Evolutionary conservation across 306 rosid genomes (phyloP).

Genomic region (Dalbergia cochinchinensis): DNA sequence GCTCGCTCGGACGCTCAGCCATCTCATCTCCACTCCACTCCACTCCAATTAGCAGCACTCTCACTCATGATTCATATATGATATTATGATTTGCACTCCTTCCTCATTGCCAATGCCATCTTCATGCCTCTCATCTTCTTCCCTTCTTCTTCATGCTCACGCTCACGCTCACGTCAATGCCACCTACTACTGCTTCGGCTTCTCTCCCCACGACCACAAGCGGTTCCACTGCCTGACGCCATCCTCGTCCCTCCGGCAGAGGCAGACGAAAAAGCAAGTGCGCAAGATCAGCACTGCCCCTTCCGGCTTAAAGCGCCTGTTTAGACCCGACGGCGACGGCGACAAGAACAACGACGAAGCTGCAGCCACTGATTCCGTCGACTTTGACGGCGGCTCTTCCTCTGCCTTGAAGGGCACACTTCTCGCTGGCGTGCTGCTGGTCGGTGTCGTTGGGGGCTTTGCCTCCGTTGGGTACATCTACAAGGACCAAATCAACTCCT

Average conservation of each 20-base stretch:
- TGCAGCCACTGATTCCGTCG: not conserved
- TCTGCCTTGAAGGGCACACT: conserved; percentile 79
- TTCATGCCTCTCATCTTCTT: conserved; percentile 48
- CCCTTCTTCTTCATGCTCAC: conserved; percentile 43
- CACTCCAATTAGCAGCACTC: too few species aligned
- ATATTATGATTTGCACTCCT: conserved; percentile 76
- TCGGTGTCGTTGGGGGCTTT: conserved; percentile 88
- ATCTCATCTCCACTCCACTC: too few species aligned
- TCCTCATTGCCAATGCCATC: conserved; percentile 36
- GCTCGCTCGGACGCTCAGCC: too few species aligned
- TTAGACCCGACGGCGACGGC: conserved; percentile 58
- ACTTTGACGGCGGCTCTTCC: conserved; percentile 50
- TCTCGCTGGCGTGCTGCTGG: conserved; percentile 75
- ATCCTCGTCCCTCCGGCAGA: conserved; percentile 82
- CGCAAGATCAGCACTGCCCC: conserved; percentile 61
- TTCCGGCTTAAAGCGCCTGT: conserved; percentile 61
- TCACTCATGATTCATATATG: not conserved
- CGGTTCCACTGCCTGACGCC: conserved; percentile 71
- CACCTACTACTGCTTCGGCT: conserved; percentile 32
- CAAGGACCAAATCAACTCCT: conserved; percentile 76
- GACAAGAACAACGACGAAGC: conserved; percentile 9
- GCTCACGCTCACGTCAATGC: not conserved
- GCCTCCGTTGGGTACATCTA: conserved; percentile 79
- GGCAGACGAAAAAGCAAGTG: conserved; percentile 63
- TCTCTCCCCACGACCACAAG: conserved; percentile 42